Evolutionary conservation across 495 filamentous ascomycete species (phyloP), one percentile per base, ranked within the genome.

Genomic region (Daldinia grandis): DNA sequence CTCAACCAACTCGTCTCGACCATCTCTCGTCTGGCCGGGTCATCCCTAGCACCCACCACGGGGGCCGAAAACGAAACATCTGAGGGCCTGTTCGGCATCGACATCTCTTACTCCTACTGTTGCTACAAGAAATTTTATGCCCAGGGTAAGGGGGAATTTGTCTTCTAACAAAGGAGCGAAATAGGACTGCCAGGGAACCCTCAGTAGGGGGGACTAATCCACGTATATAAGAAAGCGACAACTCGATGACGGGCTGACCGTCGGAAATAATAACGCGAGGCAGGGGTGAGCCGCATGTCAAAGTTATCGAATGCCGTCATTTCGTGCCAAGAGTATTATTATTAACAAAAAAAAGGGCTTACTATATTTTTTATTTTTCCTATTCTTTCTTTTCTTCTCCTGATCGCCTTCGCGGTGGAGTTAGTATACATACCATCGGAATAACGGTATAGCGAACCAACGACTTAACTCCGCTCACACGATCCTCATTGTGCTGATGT

Each of bases 51-150:
- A n/a, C 65, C 64, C 14, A 54, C 28, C 5, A 57, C 58, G 9
- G 72, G 64, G 27, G n/a, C 14, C 47, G 72, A 10, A 21, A 47
- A 47, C 17, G 42, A 69, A n/a, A 37, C 68, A 38, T 69, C 65
- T 19, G 65, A 62, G 4, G 37, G 61, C 42, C 30, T 38, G 40
- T 62, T 27, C 27, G 59, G 17, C 57, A 44, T 8, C 19, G 63
- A 28, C 72, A 75, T 75, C 8, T 54, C 25, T 56, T 53, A 15
- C 42, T 56, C 12, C 50, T 49, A 15, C 27, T 56, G n/a, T 7
- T 49, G 9, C 50, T 35, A 47, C 33, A 12, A 35, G 33, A 47
- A 24, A 21, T 10, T 47, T 10, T 47, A 47, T 12, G 19, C 30
- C 17, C 28, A n/a, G 24, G 10, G 30, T 33, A 53, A 21, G 42